Conservation (phyloP, 805 yeast species). For the Ogataea dorogensis region DNA sequence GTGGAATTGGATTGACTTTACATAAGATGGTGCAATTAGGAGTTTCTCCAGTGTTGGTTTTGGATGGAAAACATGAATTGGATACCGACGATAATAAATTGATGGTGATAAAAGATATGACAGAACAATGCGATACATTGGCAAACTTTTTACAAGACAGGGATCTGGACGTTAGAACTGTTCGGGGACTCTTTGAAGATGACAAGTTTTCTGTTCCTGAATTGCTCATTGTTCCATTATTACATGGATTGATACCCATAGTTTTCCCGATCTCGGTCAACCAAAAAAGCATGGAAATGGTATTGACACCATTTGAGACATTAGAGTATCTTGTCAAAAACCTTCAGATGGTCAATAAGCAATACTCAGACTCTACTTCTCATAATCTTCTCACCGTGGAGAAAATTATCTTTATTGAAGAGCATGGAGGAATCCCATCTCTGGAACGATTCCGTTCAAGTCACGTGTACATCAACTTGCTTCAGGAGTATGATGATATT, state of each 20-base stretch:
- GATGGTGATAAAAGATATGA: conserved; percentile 19
- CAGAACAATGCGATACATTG: conserved; percentile 24
- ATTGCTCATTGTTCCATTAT: conserved; percentile 40
- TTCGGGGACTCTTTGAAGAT: conserved; percentile 40
- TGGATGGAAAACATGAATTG: conserved; percentile 42
- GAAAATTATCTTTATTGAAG: conserved; percentile 76
- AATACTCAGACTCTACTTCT: conserved; percentile 16
- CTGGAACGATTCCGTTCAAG: conserved; percentile 75
- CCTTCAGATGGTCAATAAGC: conserved; percentile 28
- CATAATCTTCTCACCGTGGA: conserved; percentile 57
- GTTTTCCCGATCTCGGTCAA: conserved; percentile 58
- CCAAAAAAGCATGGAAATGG: conserved; percentile 30
- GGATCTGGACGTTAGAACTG: conserved; percentile 29
- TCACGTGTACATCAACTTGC: conserved; percentile 82
- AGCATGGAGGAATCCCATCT: conserved; percentile 89
- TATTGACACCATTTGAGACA: conserved; percentile 40
- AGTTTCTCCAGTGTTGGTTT: conserved; percentile 65
- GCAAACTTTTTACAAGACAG: conserved; percentile 21
- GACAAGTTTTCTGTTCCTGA: conserved; percentile 35
- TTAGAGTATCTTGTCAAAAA: conserved; percentile 39
- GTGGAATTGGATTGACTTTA: conserved; percentile 56
- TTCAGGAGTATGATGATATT: conserved; percentile 75
- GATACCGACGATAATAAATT: conserved; percentile 3
- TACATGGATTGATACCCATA: conserved; percentile 52
- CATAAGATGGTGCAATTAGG: conserved; percentile 61